Evolutionary conservation across 495 filamentous ascomycete species (phyloP), one percentile per base, ranked within the genome.

Genomic region (Hypoxylon intermedium): DNA sequence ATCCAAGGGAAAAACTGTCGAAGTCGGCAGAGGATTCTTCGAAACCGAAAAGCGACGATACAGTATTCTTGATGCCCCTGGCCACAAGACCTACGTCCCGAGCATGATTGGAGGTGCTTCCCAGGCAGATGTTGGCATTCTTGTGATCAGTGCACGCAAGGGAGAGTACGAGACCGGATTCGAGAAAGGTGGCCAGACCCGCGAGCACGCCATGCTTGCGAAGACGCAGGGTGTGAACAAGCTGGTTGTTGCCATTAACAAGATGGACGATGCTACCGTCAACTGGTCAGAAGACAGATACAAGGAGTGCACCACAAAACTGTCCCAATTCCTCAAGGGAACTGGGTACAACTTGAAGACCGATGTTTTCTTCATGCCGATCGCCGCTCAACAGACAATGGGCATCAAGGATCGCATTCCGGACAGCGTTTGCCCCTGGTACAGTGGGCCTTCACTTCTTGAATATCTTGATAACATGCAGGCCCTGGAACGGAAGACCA

Each of bases 101-200:
- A 91, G 87, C 75, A 97, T 97, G 93, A 96, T 97, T 69, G 92
- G 92, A 50, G 94, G 95, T 65, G 92, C 94, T 37, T 95, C 93
- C 1, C 94, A 98, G 70, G 95, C 95, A 9, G 94, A 98, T 75
- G 86, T 99, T 20, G 94, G 94, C 68, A 89, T 96, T 46, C 83
- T 99, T 19, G 94, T 99, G 68, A 98, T 99, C 72, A 93, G 89
- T 55, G 92, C 94, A 0, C 90, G 94, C 53, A 98, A 97, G 79
- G 94, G 94, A 72, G 95, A 99, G 76, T 99, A 99, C 71, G 94
- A 99, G 77, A 98, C 94, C 31, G 94, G 94, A n/a, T 99, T 99
- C 73, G 94, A 98, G 72, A 97, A 95, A 77, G 94, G 94, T 47
- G 94, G 95, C 12, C 94, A 99, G 73, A 99, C 95, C 37, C 83